A percentile compares a stretch with the other conserved stretches of the same genome.
Evolutionary conservation across 2,329 filamentous ascomycete species (phyloP).

Genomic region (Pseudovirgaria hyperparasitica): DNA sequence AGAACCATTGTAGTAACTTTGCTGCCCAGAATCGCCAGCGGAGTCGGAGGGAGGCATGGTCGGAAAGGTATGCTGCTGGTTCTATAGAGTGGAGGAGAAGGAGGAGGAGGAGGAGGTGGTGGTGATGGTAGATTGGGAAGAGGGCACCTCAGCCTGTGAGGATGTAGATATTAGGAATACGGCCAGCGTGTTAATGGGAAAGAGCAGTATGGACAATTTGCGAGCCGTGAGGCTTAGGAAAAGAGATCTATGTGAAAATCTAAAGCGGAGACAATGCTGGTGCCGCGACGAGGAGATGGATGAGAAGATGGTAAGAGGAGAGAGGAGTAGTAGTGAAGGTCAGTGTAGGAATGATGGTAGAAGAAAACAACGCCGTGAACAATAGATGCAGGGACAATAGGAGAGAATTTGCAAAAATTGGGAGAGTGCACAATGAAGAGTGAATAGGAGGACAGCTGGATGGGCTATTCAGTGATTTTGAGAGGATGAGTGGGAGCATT

Average conservation of each 20-base stretch:
- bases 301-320: conserved; percentile 4
- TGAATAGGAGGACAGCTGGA: too few species aligned
- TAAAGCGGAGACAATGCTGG: neutral
- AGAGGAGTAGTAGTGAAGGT: conserved; percentile 9
- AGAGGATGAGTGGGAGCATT: too few species aligned
- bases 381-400: conserved; percentile 1
- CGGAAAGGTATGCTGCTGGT: conserved; percentile 41
- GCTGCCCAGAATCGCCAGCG: conserved; percentile 49
- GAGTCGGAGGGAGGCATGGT: conserved; percentile 45
- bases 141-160: conserved; percentile 14
- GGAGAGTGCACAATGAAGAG: too few species aligned
- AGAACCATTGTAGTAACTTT: conserved; percentile 45
- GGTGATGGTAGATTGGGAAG: conserved; percentile 16
- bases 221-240: too few species aligned
- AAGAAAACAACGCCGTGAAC: conserved; percentile 1
- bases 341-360: conserved; percentile 1
- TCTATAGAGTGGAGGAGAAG: conserved; percentile 38
- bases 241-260: conserved; percentile 2
- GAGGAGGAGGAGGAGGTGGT: conserved; percentile 13
- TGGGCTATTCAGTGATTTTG: too few species aligned
- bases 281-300: neutral
- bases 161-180: conserved; percentile 17
- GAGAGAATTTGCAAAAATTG: too few species aligned
- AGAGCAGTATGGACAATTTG: too few species aligned
- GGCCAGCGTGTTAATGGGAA: conserved; percentile 6